Base-by-base conservation (phyloP, 306 rosid species). In the Sesbania bispinosa region DNA sequence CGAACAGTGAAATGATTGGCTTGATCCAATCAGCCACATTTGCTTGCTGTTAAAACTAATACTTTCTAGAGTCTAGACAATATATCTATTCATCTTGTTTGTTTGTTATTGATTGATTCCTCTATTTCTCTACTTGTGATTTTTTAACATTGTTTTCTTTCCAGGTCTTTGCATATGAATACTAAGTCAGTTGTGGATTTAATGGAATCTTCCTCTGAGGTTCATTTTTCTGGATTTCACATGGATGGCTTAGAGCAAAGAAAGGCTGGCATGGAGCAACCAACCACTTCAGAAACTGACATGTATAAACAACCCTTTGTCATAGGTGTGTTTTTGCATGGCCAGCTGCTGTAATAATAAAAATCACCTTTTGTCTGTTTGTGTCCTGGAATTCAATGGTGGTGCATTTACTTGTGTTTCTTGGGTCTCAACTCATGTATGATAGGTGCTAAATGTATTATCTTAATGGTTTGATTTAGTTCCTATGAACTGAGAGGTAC, bases 211-310 rank as follows among this genome's bases (percentile, higher is more conserved):
- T 76, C 89, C 63, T 86, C 98, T 0, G 96, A 79, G 76, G 89
- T 89, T 79, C 98, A 92, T 85, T 92, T 88, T 83, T 89, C 98
- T 78, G 96, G 98, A 70, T 82, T 88, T 77, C 92, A 88, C 81
- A 78, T 88, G 81, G 85, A 95, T 66, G 84, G 81, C 29, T 74
- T 87, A 54, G 83, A 88, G 71, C 84, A 81, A 77, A 83, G 81
- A 71, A 79, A 58, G 27, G 74, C 69, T 26, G 82, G 72, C 67
- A 63, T 70, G 5, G 95, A 84, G 69, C 76, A 71, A 69, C 84
- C 79, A 20, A 85, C 89, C 7, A 83, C 86, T 23, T 88, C 96
- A 10, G 94, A 79, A 7, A 59, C 83, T 24, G 90, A 86, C 45
- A 38, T 88, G 69, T 74, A 79, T 62, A 89, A 78, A 63, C 96